phyloP scores from a whole-genome alignment of 495 filamentous ascomycete genomes.

The Xylaria curta region DNA sequence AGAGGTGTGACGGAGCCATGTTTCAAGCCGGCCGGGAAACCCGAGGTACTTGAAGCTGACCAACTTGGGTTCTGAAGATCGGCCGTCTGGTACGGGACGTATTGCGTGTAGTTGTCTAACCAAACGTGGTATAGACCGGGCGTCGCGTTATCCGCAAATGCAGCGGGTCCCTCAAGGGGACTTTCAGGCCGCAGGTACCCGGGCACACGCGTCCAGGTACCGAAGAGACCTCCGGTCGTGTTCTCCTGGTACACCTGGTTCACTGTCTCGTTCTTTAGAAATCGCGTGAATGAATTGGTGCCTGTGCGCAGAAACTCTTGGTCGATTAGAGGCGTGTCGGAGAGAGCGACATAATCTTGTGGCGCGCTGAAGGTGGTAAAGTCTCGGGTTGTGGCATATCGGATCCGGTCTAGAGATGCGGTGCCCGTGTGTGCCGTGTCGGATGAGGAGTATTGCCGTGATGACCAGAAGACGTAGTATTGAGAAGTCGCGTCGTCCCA shows the following conservation, averaged over 20 bases:
- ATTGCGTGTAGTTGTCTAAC: slow-evolving; percentile 47
- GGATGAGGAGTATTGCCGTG: slow-evolving; percentile 33
- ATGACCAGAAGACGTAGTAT: slow-evolving; percentile 48
- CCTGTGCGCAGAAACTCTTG: slow-evolving; percentile 44
- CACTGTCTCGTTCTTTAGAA: slow-evolving; percentile 46
- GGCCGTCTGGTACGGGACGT: slow-evolving; percentile 41
- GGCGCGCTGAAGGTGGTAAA: slow-evolving; percentile 39
- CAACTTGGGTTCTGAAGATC: slow-evolving; percentile 36
- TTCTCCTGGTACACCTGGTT: slow-evolving; percentile 43
- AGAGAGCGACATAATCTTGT: slow-evolving; percentile 36
- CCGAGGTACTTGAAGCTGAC: slow-evolving; percentile 33
- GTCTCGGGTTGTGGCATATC: slow-evolving; percentile 42
- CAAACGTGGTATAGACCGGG: slow-evolving; percentile 43
- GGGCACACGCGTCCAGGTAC: slow-evolving; percentile 43
- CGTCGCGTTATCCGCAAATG: slow-evolving; percentile 42
- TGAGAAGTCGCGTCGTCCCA: slow-evolving; percentile 42
- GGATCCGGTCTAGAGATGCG: slow-evolving; percentile 35
- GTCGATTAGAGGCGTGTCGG: slow-evolving; percentile 43
- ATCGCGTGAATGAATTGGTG: slow-evolving; percentile 40
- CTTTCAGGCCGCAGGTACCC: slow-evolving; percentile 32
- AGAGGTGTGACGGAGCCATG: slow-evolving; percentile 45
- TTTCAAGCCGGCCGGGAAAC: slow-evolving; percentile 43
- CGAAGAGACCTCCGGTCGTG: slow-evolving; percentile 44
- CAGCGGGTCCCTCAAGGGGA: slow-evolving; percentile 45
- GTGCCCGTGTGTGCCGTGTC: slow-evolving; percentile 37